phyloP scores from a whole-genome alignment of 1,284 basidiomycete genomes.

The Cyathus pygmaeus region DNA sequence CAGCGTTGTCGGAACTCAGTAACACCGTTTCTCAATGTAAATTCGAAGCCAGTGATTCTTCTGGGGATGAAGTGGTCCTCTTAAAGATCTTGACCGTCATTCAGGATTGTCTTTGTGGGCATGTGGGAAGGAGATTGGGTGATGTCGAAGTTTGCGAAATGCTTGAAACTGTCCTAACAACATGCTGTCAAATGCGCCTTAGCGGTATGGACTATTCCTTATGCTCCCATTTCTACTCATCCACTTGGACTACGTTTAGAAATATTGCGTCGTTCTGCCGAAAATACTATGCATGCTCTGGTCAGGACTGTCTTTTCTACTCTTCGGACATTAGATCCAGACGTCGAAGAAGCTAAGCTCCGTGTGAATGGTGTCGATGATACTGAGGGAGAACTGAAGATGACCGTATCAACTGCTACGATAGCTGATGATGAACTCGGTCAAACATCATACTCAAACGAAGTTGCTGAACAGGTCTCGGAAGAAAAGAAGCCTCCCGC shows the following conservation, averaged over 20 bases:
- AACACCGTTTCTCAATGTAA: conserved; percentile 94
- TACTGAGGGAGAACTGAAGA: conserved; percentile 66
- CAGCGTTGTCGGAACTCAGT: conserved; percentile 86
- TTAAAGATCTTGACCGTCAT: conserved; percentile 93
- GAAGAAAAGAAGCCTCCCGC: background rate
- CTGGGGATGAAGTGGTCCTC: conserved; percentile 95
- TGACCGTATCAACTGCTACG: conserved; percentile 60
- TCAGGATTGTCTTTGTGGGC: conserved; percentile 81
- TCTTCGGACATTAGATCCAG: conserved; percentile 74
- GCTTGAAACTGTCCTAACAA: conserved; percentile 96
- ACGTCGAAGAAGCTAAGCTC: conserved; percentile 74
- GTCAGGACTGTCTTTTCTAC: conserved; percentile 85
- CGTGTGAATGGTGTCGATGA: conserved; percentile 54
- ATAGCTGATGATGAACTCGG: conserved; percentile 15
- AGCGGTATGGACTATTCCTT: conserved; percentile 71
- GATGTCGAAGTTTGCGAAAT: conserved; percentile 98
- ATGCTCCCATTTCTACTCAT: conserved; percentile 3
- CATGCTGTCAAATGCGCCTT: conserved; percentile 95
- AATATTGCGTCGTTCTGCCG: conserved; percentile 90
- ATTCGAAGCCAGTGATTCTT: conserved; percentile 96
- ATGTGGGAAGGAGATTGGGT: conserved; percentile 75
- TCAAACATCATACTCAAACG: conserved; percentile 5
- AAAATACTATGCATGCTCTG: conserved; percentile 91
- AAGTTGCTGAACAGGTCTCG: conserved; percentile 7
- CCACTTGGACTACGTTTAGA: conserved; percentile 57